Conservation (phyloP, 2,329 filamentous ascomycete genomes). For the Arthrobotrys musiformis region DNA sequence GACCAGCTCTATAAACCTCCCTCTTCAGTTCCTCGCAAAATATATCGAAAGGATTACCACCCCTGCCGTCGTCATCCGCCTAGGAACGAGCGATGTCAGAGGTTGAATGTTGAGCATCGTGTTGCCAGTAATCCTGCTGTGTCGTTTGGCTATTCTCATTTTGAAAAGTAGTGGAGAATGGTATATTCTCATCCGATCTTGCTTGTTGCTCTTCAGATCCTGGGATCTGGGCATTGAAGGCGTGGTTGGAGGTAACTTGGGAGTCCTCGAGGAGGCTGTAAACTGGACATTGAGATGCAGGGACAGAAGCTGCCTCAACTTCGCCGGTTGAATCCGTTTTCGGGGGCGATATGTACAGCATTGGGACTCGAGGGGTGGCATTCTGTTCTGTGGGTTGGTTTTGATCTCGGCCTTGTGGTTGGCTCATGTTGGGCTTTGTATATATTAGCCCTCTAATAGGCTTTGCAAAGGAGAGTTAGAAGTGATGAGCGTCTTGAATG, state of each 20-base stretch:
- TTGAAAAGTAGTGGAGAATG: background rate
- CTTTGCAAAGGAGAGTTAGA: background rate
- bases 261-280: background rate
- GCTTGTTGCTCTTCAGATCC: background rate
- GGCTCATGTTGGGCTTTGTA: background rate
- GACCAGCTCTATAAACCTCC: background rate
- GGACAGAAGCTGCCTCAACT: background rate
- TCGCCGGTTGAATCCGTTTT: background rate
- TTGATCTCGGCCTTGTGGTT: background rate
- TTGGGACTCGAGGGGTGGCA: background rate
- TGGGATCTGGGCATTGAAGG: background rate
- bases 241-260: background rate
- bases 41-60: background rate
- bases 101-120: background rate
- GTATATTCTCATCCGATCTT: background rate
- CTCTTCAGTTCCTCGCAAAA: constrained; percentile 14
- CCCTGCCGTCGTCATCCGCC: constrained; percentile 5
- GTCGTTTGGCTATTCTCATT: background rate
- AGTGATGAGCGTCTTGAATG: background rate
- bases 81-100: constrained; percentile 3
- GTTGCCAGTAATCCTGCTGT: background rate
- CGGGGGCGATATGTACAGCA: constrained; percentile 5
- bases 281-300: background rate
- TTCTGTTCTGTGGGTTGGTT: background rate
- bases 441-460: background rate